Conservation (phyloP, 257 asterid genomes). For the Rhazya stricta region DNA sequence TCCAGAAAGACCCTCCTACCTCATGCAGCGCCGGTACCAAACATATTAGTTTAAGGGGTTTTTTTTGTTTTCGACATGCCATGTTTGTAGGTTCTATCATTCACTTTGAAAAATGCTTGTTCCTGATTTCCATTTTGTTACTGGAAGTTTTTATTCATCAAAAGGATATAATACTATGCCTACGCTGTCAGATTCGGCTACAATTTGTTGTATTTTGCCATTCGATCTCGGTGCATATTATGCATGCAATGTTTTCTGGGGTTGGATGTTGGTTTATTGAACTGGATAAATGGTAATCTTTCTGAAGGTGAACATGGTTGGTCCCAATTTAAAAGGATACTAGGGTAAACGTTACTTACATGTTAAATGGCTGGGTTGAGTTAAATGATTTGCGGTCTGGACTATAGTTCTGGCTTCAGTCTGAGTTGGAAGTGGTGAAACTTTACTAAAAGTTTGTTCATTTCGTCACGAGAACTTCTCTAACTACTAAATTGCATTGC, state of each 20-base stretch:
- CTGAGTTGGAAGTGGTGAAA: background rate
- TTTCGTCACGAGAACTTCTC: background rate
- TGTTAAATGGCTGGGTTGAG: background rate
- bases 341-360: background rate
- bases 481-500: background rate
- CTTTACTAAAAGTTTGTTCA: background rate
- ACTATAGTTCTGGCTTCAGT: background rate
- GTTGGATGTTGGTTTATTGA: background rate
- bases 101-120: background rate
- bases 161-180: background rate
- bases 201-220: background rate
- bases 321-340: background rate
- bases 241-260: too few species aligned
- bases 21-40: constrained; percentile 61
- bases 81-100: background rate
- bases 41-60: background rate
- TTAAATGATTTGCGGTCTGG: background rate
- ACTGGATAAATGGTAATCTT: background rate
- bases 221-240: background rate
- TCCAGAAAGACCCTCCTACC: constrained; percentile 70
- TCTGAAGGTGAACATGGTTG: background rate
- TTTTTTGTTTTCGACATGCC: too few species aligned
- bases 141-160: background rate
- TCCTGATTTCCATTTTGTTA: too few species aligned
- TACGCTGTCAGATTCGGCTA: background rate